Conservation (phyloP, 805 yeast species). For the Wickerhamomyces xylosicus region DNA sequence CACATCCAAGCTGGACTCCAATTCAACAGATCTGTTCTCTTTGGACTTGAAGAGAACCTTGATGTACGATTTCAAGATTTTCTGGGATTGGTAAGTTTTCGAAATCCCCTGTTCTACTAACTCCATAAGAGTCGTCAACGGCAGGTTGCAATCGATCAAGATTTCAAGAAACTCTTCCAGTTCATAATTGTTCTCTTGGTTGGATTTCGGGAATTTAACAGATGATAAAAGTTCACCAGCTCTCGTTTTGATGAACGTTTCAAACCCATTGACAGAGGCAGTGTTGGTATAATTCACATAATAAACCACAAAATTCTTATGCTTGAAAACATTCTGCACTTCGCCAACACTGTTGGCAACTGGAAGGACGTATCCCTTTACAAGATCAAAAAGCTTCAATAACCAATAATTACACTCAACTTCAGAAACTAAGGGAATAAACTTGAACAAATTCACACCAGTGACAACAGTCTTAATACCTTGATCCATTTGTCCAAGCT, state of each 20-base stretch:
- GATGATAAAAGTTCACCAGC: constrained; percentile 12
- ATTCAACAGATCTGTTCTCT: constrained; percentile 13
- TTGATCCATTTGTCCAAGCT: not conserved
- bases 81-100: constrained; percentile 36
- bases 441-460: constrained; percentile 7
- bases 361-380: not conserved
- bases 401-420: constrained; percentile 16
- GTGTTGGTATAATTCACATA: constrained; percentile 4
- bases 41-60: constrained; percentile 17
- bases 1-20: constrained; percentile 27
- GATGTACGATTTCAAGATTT: constrained; percentile 25
- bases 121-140: constrained; percentile 10
- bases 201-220: constrained; percentile 35
- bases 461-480: constrained; percentile 2
- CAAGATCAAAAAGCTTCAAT: constrained; percentile 5
- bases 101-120: constrained; percentile 24
- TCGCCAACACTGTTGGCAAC: constrained; percentile 1
- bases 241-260: constrained; percentile 7
- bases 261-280: constrained; percentile 2
- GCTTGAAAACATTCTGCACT: constrained; percentile 3
- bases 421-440: constrained; percentile 11
- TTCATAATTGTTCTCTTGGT: constrained; percentile 20
- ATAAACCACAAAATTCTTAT: constrained; percentile 10
- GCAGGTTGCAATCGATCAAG: constrained; percentile 9
- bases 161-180: constrained; percentile 24